Base-by-base conservation (phyloP, 148 eudicot species). In the Nepenthes gracilis region DNA sequence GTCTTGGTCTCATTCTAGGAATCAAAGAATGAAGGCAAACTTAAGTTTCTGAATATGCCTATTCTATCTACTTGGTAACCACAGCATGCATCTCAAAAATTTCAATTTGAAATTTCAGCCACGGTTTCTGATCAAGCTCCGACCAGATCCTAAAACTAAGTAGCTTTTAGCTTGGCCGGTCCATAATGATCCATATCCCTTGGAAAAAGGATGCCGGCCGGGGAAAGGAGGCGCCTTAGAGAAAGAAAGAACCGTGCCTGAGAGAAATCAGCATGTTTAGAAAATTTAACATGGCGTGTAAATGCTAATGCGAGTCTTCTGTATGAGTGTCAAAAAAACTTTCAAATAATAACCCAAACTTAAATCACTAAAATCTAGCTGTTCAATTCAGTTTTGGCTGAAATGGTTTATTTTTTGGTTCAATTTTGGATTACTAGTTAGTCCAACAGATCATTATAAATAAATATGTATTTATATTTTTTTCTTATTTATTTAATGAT, bases 191-290 rank as follows among this genome's bases (percentile, higher is more conserved):
- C 61, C 49, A 68, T 53, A 58, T 83, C 90, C 14, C 85, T 80
- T 0, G 90, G 75, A 58, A 75, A 79, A 12, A 93, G 80, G 12
- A 93, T 74, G 58, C 98, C 96, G 32, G 75, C 69, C 0, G 81
- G 80, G 32, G 85, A 82, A 55, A 83, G 75, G 58, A 93, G 80
- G 6, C 95, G 90, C 37, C 61, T 63, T 9, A 88, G 70, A 51
- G 90, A 78, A 9, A 82, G 69, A 35, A 77, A 62, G 35, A 90
- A 86, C 43, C 87, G 85, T 12, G 86, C 75, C 97, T 90, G 83
- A 12, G 53, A 58, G 57, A 34, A 51, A 61, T 9, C 5, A 45
- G 35, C 8, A 9, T 11, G 11, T 36, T 38, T 15, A 51, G 43
- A 66, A n/a, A 47, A 61, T 57, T 54, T 61, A 2, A 40, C 54